Evolutionary conservation across 2,329 filamentous ascomycete genomes (phyloP), one percentile per base, ranked within the genome.

Genomic region (Phaeomoniella chlamydospora): DNA sequence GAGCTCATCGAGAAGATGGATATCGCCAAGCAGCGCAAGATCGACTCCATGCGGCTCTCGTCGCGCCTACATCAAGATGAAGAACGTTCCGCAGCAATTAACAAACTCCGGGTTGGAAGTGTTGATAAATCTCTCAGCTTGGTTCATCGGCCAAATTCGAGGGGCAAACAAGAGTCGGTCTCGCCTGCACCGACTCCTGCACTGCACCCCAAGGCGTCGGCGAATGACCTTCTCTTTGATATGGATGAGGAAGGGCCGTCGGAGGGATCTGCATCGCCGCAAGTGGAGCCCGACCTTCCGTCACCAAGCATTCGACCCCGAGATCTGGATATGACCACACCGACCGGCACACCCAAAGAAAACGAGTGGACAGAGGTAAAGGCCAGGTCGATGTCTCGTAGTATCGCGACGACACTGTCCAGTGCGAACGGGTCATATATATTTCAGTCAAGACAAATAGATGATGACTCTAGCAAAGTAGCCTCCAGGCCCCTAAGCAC

Each of bases 191-290:
- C 38, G 38, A 83, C 75, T 38, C 84, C 85, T 1, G 65, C 40
- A 19, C 44, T 48, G n/a, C 22, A 36, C 61, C 13, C 62, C 90
- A 31, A 77, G 73, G 22, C 22, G 37, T 68, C 79, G 1, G 85
- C 75, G 48, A 68, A 68, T 14, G 69, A 94, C 46, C 67, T 94
- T 37, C 93, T 94, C 55, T 94, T 94, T 51, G 76, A 84, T 44
- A 94, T 94, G 86, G 88, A 94, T 39, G 86, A 92, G 26, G 84
- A 86, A 26, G 22, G n/a, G n/a, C 6, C 22, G n/a, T 9, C 22
- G 22, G 22, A 26, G n/a, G 9, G 9, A 6, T 26, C 22, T 9
- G n/a, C n/a, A n/a, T 9, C 9, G 6, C 22, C 22, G 9, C 22
- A 26, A 26, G 9, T 26, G 22, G 22, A n/a, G 6, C n/a, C 22